Base-by-base conservation (phyloP, 371 early-diverging fungal species). In the Catenaria anguillulae region DNA sequence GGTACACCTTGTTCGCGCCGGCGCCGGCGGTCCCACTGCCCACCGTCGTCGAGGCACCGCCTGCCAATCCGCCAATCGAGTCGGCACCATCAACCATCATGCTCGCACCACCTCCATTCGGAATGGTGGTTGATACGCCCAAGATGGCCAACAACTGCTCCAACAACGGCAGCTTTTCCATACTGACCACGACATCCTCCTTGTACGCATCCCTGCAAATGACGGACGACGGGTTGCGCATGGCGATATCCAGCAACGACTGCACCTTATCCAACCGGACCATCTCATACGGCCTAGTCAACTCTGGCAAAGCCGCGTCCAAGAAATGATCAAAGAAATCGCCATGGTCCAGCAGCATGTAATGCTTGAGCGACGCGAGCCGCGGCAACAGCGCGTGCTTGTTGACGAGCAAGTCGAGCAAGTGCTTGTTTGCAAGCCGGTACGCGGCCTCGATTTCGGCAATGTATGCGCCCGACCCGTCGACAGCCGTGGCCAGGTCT, bases 291-390 rank as follows among this genome's bases (percentile, higher is more conserved):
- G 89, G 86, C 54, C 82, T 81, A 33, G 72, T 73, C 36, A 94
- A 68, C 67, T 88, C 89, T 5, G 71, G 72, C 50, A 77, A 75
- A 6, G 92, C 90, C 33, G 92, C 71, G 68, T 96, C 95, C 45
- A 97, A 69, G 67, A 97, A 97, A 60, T 92, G 92, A 0, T 87
- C 88, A 52, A 97, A 68, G 65, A 87, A 97, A 67, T 95, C 97
- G 4, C 92, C 85, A 67, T 88, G 89, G 65, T 92, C 92, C 60
- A 94, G 76, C 58, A 97, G 78, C 62, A 93, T 86, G 71, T 89
- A 94, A 37, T 84, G 87, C 71, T 97, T 97, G 35, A 93, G 70
- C 2, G 93, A 92, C 35, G 90, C 67, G 64, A 92, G 70, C 34
- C 89, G 75, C n/a, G 73, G 77, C n/a, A 85, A 68, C 15, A 92